These are phyloP conservation scores for Pelargonium nanum DNA, from an alignment of 345 rosid species.

Conservation along the genomic window DNA sequence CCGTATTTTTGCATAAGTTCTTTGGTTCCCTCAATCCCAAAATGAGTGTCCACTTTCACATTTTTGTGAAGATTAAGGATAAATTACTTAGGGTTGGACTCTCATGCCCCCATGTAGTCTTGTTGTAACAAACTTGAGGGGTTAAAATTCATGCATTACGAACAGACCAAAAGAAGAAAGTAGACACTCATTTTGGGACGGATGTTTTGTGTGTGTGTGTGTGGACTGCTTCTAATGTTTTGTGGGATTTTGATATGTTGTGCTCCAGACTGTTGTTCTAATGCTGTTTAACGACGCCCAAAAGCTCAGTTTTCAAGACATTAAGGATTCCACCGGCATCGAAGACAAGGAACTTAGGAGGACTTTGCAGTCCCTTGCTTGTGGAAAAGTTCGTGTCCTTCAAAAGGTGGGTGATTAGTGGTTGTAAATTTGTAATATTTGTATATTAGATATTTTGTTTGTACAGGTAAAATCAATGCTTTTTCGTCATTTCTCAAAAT, in stretches of 20 bases:
- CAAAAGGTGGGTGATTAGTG: slow-evolving; percentile 45
- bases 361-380: slow-evolving; percentile 94
- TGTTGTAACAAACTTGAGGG: too few relatives aligned
- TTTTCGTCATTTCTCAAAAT: neutral
- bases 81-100: too few relatives aligned
- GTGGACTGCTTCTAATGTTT: neutral
- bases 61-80: too few relatives aligned
- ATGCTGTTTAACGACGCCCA: slow-evolving; percentile 95
- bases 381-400: slow-evolving; percentile 93
- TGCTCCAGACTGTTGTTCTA: slow-evolving; percentile 77
- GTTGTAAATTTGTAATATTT: neutral
- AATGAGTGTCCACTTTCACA: too few relatives aligned
- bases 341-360: slow-evolving; percentile 93
- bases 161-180: too few relatives aligned
- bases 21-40: too few relatives aligned
- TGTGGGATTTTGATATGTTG: neutral
- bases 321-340: slow-evolving; percentile 82
- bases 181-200: too few relatives aligned
- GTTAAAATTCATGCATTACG: too few relatives aligned
- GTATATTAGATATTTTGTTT: neutral
- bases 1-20: too few relatives aligned
- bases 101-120: too few relatives aligned
- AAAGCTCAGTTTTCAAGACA: slow-evolving; percentile 84
- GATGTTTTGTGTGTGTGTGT: too few relatives aligned
- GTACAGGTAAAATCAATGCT: neutral